phyloP scores from a whole-genome alignment of 2,329 filamentous ascomycete genomes.

The Exserohilum rostratum region DNA sequence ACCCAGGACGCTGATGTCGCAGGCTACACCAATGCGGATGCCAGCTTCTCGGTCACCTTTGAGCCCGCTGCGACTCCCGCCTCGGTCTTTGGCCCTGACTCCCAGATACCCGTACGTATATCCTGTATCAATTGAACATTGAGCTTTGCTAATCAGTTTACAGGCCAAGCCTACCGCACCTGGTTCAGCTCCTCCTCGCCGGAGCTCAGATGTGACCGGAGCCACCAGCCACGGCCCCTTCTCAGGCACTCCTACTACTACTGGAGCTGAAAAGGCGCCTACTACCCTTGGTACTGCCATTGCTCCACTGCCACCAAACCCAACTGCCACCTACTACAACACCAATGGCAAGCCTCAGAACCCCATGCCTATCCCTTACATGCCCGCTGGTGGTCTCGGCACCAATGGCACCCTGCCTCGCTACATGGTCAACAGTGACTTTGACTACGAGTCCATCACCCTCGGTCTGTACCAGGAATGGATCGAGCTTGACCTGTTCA shows the following conservation, averaged over 20 bases:
- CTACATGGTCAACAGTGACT: conserved; percentile 80
- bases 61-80: conserved; percentile 45
- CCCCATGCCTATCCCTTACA: conserved; percentile 73
- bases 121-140: background rate
- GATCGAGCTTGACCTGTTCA: conserved; percentile 84
- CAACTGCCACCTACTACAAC: conserved; percentile 72
- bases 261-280: conserved; percentile 67
- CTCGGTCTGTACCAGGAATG: conserved; percentile 81
- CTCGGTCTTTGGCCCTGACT: conserved; percentile 53
- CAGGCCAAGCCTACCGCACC: conserved; percentile 33
- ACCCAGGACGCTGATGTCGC: no score
- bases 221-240: conserved; percentile 73
- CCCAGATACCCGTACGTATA: conserved; percentile 49
- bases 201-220: conserved; percentile 60
- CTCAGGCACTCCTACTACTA: conserved; percentile 69
- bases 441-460: conserved; percentile 79
- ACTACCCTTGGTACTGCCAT: conserved; percentile 64
- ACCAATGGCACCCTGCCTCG: conserved; percentile 79
- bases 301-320: conserved; percentile 61
- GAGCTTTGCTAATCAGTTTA: background rate
- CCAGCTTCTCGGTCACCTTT: conserved; percentile 48
- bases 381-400: conserved; percentile 71
- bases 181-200: conserved; percentile 51
- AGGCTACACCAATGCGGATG: conserved; percentile 55
- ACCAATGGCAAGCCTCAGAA: conserved; percentile 71